Evolutionary conservation across 2,329 filamentous ascomycete genomes (phyloP).

Genomic region (Monosporascus ibericus): DNA sequence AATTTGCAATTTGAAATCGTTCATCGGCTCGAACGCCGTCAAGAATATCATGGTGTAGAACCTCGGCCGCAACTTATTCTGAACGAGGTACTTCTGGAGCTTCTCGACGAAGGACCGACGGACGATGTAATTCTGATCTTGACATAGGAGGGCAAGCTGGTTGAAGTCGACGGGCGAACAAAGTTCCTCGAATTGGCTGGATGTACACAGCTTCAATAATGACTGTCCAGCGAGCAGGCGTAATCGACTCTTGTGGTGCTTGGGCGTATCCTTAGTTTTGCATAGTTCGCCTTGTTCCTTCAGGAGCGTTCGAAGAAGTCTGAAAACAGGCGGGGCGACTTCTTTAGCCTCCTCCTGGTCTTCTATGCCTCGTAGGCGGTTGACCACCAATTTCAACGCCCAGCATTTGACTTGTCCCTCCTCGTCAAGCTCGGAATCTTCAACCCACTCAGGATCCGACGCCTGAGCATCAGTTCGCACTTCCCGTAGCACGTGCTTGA

Average conservation of each 20-base stretch:
- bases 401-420: slow-evolving; percentile 79
- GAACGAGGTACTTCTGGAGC: slow-evolving; percentile 83
- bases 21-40: slow-evolving; percentile 80
- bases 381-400: slow-evolving; percentile 80
- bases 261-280: slow-evolving; percentile 67
- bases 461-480: slow-evolving; percentile 57
- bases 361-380: slow-evolving; percentile 63
- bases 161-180: slow-evolving; percentile 73
- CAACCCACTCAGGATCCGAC: slow-evolving; percentile 58
- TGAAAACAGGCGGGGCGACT: slow-evolving; percentile 64
- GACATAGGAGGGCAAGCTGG: slow-evolving; percentile 70
- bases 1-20: slow-evolving; percentile 65
- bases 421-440: slow-evolving; percentile 64
- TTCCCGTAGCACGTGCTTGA: slow-evolving; percentile 67
- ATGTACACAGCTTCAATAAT: slow-evolving; percentile 75
- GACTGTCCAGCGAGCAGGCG: slow-evolving; percentile 76
- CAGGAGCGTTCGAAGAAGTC: slow-evolving; percentile 71
- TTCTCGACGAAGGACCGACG: slow-evolving; percentile 75
- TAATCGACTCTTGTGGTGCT: slow-evolving; percentile 72
- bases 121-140: slow-evolving; percentile 70
- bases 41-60: slow-evolving; percentile 91
- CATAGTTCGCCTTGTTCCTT: slow-evolving; percentile 73
- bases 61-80: slow-evolving; percentile 60
- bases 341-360: slow-evolving; percentile 48
- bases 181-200: slow-evolving; percentile 68